Evolutionary conservation across 2,329 filamentous ascomycete species (phyloP), one percentile per base, ranked within the genome.

Genomic region (Nemania serpens): DNA sequence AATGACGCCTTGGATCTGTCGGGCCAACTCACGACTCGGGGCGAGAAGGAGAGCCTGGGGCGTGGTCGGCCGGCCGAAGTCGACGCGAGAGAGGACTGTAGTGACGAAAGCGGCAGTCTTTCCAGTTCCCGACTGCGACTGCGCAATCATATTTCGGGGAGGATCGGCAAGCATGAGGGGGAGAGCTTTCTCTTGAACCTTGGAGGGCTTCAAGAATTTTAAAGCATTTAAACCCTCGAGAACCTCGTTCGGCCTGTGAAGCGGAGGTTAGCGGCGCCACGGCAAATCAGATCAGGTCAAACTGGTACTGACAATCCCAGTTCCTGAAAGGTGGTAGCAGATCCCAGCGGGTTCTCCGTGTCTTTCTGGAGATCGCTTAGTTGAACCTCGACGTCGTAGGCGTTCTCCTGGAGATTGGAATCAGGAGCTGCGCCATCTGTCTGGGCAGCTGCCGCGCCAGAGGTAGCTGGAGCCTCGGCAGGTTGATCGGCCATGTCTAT

Each of bases 101-200:
- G 97, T 88, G 47, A 95, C 91, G 75, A 99, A 99, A 20, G 95
- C 95, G 18, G 93, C 95, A 0, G 95, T 99, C 82, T 99, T 99
- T 73, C 95, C 95, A 18, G 95, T 99, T 69, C 95, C 95, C 2
- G 95, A 99, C 77, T 99, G 95, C n/a, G 95, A 99, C 78, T 99
- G 95, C 3, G 93, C 95, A 73, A 99, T 94, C 84, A 99, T 90
- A 77, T 98, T 98, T 66, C 84, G 84, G 0, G 94, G 90, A n/a
- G 95, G 94, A 73, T 97, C 82, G 69, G 85, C 81, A 65, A 99
- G 85, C 72, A 99, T 90, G 57, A 99, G 83, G 29, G 95, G 95
- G 17, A 99, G 84, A 1, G 95, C 95, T 69, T 90, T 91, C 76
- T 97, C 95, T 80, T 99, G 95, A 67, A 99, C 96, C 80, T 99